phyloP scores from a whole-genome alignment of 1,284 basidiomycete genomes.

The Ceratobasidium sp. region DNA sequence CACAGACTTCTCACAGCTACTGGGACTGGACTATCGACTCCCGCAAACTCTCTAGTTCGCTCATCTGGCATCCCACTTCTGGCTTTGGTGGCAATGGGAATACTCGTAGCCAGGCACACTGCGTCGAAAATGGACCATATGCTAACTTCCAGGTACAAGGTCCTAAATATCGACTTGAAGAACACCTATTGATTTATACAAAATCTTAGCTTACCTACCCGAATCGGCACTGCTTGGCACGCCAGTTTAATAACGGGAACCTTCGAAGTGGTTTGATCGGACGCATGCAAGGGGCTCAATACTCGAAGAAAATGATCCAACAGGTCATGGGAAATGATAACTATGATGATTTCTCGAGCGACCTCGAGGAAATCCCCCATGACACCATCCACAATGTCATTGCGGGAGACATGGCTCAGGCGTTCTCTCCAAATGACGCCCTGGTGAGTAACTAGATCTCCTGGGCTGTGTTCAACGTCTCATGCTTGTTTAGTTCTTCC shows the following conservation, averaged over 20 bases:
- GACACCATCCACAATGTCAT: constrained; percentile 42
- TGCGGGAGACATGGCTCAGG: constrained; percentile 32
- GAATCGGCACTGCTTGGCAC: constrained; percentile 21
- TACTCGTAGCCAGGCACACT: constrained; percentile 19
- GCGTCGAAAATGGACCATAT: constrained; percentile 36
- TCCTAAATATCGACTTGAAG: background rate
- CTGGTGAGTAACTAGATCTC: constrained; percentile 9
- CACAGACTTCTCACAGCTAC: constrained; percentile 1
- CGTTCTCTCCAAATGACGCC: constrained; percentile 41
- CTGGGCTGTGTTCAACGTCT: too few relatives aligned
- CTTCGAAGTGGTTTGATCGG: constrained; percentile 10
- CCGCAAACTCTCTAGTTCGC: constrained; percentile 24
- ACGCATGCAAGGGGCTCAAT: constrained; percentile 38
- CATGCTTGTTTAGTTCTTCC: constrained; percentile 26
- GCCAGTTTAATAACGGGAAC: constrained; percentile 41
- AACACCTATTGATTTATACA: background rate
- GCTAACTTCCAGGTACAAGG: constrained; percentile 27
- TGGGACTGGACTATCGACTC: constrained; percentile 45
- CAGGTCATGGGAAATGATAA: background rate
- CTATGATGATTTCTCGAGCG: constrained; percentile 21
- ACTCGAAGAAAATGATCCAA: constrained; percentile 11
- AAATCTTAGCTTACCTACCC: constrained; percentile 24
- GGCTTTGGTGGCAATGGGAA: constrained; percentile 43
- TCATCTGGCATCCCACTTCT: constrained; percentile 30
- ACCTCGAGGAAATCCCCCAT: constrained; percentile 31